These are phyloP conservation scores for Sungouiozyma ichnusensis DNA, from an alignment of 805 yeast species.

Conservation along the genomic window DNA sequence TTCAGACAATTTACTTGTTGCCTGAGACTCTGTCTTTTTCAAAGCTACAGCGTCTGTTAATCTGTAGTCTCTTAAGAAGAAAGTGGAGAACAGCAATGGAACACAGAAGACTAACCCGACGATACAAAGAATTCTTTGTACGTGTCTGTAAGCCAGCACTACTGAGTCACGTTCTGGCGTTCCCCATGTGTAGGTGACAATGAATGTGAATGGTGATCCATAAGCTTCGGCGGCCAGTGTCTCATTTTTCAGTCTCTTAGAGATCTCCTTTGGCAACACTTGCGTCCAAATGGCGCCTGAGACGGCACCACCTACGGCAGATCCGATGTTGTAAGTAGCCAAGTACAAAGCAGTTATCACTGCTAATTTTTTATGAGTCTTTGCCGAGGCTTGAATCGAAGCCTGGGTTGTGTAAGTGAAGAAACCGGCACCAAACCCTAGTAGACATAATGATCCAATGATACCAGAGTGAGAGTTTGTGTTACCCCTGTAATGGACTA, in stretches of 20 bases:
- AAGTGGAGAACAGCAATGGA: constrained; percentile 38
- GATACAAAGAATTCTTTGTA: constrained; percentile 45
- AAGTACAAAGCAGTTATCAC: constrained; percentile 45
- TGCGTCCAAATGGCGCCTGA: constrained; percentile 69
- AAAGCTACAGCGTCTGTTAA: constrained; percentile 22
- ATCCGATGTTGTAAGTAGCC: constrained; percentile 52
- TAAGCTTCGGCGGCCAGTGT: constrained; percentile 35
- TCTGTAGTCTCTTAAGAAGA: constrained; percentile 45
- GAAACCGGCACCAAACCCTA: constrained; percentile 69
- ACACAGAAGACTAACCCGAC: constrained; percentile 46
- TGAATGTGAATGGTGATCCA: constrained; percentile 40
- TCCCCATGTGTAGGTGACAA: constrained; percentile 43
- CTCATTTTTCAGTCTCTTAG: constrained; percentile 26
- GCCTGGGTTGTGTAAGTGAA: constrained; percentile 58
- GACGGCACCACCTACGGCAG: constrained; percentile 51
- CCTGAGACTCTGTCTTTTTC: constrained; percentile 2
- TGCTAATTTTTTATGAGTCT: constrained; percentile 54
- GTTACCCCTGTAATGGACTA: constrained; percentile 47
- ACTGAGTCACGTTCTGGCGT: constrained; percentile 45
- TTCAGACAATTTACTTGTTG: not conserved
- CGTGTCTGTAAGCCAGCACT: constrained; percentile 43
- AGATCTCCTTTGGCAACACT: constrained; percentile 36
- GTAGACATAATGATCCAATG: constrained; percentile 51
- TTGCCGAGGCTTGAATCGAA: constrained; percentile 47
- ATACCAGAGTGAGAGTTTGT: constrained; percentile 45